Percentiles rank a stretch among this genome's conserved stretches.
These are phyloP conservation scores for Eragrostis tef DNA, from an alignment of 202 grass and related monocot species.

Conservation along the genomic window DNA sequence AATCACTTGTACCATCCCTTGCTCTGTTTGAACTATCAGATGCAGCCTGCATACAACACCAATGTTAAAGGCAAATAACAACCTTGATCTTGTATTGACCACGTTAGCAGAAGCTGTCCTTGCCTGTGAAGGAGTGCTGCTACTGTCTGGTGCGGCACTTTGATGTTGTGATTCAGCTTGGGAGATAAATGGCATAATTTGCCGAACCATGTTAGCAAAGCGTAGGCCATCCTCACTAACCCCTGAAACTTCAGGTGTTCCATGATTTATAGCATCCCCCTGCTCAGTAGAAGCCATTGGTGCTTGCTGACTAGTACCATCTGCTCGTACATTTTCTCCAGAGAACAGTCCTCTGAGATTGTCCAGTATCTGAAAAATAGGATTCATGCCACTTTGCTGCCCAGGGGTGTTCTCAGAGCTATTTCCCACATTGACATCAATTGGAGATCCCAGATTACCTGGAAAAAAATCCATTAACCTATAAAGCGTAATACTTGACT, in stretches of 20 bases:
- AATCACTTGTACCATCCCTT: constrained; percentile 58
- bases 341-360: constrained; percentile 58
- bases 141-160: constrained; percentile 41
- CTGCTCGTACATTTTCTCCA: constrained; percentile 49
- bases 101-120: constrained; percentile 42
- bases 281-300: constrained; percentile 50
- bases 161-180: constrained; percentile 51
- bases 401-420: constrained; percentile 46
- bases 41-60: constrained; percentile 38
- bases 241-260: constrained; percentile 47
- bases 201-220: constrained; percentile 74
- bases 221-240: constrained; percentile 68
- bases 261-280: constrained; percentile 43
- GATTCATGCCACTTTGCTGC: constrained; percentile 48
- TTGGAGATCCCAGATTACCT: constrained; percentile 46
- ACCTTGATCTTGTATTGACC: constrained; percentile 14
- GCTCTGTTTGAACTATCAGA: constrained; percentile 46
- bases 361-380: constrained; percentile 61
- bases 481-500: not conserved
- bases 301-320: constrained; percentile 50
- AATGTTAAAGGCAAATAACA: constrained; percentile 40
- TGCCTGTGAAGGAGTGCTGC: constrained; percentile 57
- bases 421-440: constrained; percentile 35
- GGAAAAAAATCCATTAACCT: constrained; percentile 8
- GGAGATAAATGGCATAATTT: constrained; percentile 91